Percentiles rank a stretch among this genome's conserved stretches.
phyloP scores from a whole-genome alignment of 257 asterid genomes.

The Lithospermum erythrorhizon region DNA sequence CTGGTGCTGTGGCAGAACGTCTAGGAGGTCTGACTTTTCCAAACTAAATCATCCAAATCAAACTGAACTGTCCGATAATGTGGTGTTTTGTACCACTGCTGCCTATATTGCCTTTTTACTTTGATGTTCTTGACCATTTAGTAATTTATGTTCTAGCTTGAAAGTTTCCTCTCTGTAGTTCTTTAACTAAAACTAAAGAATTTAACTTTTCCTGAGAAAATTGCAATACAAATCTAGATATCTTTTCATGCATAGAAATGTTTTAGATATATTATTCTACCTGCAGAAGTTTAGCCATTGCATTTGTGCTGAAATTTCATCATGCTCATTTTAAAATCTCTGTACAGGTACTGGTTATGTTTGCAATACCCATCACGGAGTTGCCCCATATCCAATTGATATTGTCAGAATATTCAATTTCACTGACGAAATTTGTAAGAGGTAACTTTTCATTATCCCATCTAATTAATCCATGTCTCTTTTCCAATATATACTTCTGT shows the following conservation, averaged over 20 bases:
- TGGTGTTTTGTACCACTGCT: background rate
- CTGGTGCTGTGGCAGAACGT: slow-evolving; percentile 91
- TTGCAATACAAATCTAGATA: too few relatives aligned
- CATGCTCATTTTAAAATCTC: background rate
- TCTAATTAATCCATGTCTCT: background rate
- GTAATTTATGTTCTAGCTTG: too few relatives aligned
- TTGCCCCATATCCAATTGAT: slow-evolving; percentile 41
- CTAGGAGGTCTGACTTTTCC: slow-evolving; percentile 56
- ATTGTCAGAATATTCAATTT: slow-evolving; percentile 88
- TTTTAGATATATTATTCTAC: background rate
- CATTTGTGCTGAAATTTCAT: background rate
- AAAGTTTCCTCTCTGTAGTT: too few relatives aligned
- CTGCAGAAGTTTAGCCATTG: background rate
- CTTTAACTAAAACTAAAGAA: background rate
- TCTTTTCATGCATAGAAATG: background rate
- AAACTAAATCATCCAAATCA: background rate
- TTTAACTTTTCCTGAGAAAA: too few relatives aligned
- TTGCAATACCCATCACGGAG: slow-evolving; percentile 65
- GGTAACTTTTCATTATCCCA: slow-evolving; percentile 29
- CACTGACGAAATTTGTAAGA: slow-evolving; percentile 56
- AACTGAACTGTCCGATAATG: background rate
- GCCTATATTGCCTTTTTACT: background rate
- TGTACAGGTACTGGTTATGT: slow-evolving; percentile 74
- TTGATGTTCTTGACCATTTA: background rate
- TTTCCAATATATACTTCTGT: background rate